These are phyloP conservation scores for Venturia aucupariae DNA, from an alignment of 2,329 filamentous ascomycete species.

Conservation along the genomic window DNA sequence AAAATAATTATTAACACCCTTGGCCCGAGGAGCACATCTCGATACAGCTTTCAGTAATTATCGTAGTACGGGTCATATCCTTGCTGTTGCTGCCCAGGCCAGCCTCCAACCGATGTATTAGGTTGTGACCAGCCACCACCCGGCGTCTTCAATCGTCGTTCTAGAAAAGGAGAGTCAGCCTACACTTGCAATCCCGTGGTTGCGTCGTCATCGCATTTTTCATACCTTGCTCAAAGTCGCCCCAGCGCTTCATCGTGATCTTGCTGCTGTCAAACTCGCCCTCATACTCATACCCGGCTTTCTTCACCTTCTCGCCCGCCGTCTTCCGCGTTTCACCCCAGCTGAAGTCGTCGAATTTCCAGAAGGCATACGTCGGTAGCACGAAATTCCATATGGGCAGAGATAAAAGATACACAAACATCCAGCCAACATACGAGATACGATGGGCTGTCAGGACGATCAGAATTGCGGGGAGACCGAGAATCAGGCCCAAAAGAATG, in stretches of 20 bases:
- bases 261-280: slow-evolving; percentile 97
- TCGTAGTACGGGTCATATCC: slow-evolving; percentile 32
- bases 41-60: slow-evolving; percentile 17
- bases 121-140: slow-evolving; percentile 29
- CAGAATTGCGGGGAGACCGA: slow-evolving; percentile 84
- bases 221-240: slow-evolving; percentile 75
- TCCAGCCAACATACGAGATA: slow-evolving; percentile 88
- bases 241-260: slow-evolving; percentile 99
- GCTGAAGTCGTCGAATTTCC: slow-evolving; percentile 99
- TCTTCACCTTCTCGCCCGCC: slow-evolving; percentile 79
- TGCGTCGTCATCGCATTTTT: background rate
- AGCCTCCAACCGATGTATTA: slow-evolving; percentile 27
- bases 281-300: slow-evolving; percentile 76
- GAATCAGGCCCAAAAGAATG: slow-evolving; percentile 77
- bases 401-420: slow-evolving; percentile 89
- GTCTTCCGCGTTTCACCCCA: slow-evolving; percentile 99
- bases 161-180: slow-evolving; percentile 21
- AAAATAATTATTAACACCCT: slow-evolving; percentile 17
- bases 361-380: slow-evolving; percentile 87
- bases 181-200: background rate
- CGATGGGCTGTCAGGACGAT: slow-evolving; percentile 92
- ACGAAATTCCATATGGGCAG: slow-evolving; percentile 98
- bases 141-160: slow-evolving; percentile 33
- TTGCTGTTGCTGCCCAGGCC: slow-evolving; percentile 24
- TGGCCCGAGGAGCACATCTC: slow-evolving; percentile 20